Evolutionary conservation across 306 rosid species (phyloP).

Genomic region (Casuarina cunninghamiana): DNA sequence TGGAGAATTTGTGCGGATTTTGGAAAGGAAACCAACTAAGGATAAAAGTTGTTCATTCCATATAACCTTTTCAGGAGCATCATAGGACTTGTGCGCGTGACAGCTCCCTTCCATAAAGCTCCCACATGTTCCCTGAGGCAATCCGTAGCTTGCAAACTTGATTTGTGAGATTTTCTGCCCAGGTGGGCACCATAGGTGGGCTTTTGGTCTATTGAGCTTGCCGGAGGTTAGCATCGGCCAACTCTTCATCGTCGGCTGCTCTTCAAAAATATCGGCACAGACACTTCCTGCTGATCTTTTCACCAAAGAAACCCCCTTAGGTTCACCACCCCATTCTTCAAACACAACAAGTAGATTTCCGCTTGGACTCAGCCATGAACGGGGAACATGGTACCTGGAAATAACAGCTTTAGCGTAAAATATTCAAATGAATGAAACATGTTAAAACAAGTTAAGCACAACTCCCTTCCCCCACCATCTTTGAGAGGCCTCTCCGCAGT

Average conservation of each 20-base stretch:
- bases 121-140: slow-evolving; percentile 61
- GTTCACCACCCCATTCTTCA: slow-evolving; percentile 94
- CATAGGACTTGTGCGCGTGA: slow-evolving; percentile 58
- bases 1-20: too few relatives aligned
- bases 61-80: slow-evolving; percentile 58
- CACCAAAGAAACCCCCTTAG: slow-evolving; percentile 64
- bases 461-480: slow-evolving; percentile 66
- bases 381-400: slow-evolving; percentile 93
- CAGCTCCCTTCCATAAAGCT: slow-evolving; percentile 50
- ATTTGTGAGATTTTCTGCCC: slow-evolving; percentile 54
- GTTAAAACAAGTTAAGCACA: not conserved
- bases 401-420: slow-evolving; percentile 17
- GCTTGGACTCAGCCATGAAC: slow-evolving; percentile 70
- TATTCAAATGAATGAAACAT: slow-evolving; percentile 14
- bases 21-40: not conserved
- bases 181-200: slow-evolving; percentile 62
- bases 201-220: slow-evolving; percentile 40
- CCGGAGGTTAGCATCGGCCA: slow-evolving; percentile 35
- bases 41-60: not conserved
- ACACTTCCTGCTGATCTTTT: slow-evolving; percentile 53
- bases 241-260: slow-evolving; percentile 50
- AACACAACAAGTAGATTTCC: slow-evolving; percentile 77
- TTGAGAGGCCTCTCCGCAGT: slow-evolving; percentile 88
- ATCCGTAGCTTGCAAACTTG: slow-evolving; percentile 67
- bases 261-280: slow-evolving; percentile 65